These are phyloP conservation scores for Macrophomina pseudophaseolina DNA, from an alignment of 2,329 filamentous ascomycete species.

Conservation along the genomic window DNA sequence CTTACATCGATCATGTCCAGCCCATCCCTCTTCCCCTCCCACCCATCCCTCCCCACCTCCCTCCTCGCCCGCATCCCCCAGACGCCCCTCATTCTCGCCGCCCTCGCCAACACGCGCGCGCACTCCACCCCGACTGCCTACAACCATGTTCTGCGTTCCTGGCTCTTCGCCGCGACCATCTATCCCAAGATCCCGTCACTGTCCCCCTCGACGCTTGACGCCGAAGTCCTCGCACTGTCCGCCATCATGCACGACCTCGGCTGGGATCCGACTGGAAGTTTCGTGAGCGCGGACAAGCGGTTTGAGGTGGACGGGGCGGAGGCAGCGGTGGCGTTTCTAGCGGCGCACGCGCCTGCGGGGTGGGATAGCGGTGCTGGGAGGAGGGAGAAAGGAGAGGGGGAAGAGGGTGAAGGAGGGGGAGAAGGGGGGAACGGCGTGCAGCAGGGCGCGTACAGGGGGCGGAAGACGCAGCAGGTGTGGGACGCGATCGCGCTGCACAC, in stretches of 20 bases:
- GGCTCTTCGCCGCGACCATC: conserved; percentile 44
- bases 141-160: conserved; percentile 47
- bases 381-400: not conserved
- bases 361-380: conserved; percentile 39
- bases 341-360: conserved; percentile 30
- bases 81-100: conserved; percentile 42
- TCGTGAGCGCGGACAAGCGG: conserved; percentile 50
- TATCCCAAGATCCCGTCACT: conserved; percentile 30
- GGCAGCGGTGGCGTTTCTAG: conserved; percentile 49
- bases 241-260: conserved; percentile 51
- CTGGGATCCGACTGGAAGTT: conserved; percentile 43
- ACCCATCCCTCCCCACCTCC: conserved; percentile 7
- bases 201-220: conserved; percentile 34
- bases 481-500: conserved; percentile 56
- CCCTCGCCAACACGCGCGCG: conserved; percentile 37
- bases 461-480: conserved; percentile 51
- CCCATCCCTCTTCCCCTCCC: conserved; percentile 21
- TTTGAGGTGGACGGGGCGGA: conserved; percentile 59
- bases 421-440: not conserved
- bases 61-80: conserved; percentile 28
- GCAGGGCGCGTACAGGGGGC: not conserved
- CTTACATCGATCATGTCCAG: not conserved
- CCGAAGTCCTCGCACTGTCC: conserved; percentile 46
- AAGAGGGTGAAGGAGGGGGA: not conserved
- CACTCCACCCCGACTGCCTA: conserved; percentile 39